Base-by-base conservation (phyloP, 192 early-diverging fungal genomes). In the Glomus cerebriforme region DNA sequence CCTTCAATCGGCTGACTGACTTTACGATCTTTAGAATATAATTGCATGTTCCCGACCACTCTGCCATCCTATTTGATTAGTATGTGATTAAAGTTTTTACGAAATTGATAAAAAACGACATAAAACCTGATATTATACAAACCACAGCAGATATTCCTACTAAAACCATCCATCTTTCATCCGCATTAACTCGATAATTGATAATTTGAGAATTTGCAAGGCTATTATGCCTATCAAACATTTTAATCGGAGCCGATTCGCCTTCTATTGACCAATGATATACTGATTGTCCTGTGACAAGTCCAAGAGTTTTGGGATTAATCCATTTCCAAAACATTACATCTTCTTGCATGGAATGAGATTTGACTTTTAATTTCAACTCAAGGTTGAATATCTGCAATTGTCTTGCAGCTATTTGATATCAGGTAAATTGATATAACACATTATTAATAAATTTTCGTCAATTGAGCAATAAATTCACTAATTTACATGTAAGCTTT, bases 261-360 rank as follows among this genome's bases (percentile, higher is more conserved):
- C 94, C 96, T 79, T 98, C 96, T 70, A 98, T 95, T 59, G 95
- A 93, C 98, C 98, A 99, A 86, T 98, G 98, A 87, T 94, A 97
- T 13, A 98, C 97, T 24, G 93, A 82, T 1, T 87, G 92, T 35
- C 93, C 91, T 27, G 97, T 98, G 13, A 99, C 95, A 49, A 98
- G 82, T 17, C 94, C 98, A 54, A 98, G 85, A 26, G 93, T 91
- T 71, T 90, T 95, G 59, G 89, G 76, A 43, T 93, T 92, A 70
- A 97, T 92, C 98, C 98, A 99, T 80, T 94, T 97, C 97, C 97
- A 98, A 81, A 92, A 98, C 27, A 94, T 89, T 65, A 98, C 91
- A 75, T 96, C 95, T 69, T 99, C 98, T 79, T 88, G 85, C 96
- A 97, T 97, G 71, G 88, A 49, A 82, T 95, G 92, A 26, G 97